Base-by-base conservation (phyloP, 345 rosid genomes). In the Murraya koenigii region DNA sequence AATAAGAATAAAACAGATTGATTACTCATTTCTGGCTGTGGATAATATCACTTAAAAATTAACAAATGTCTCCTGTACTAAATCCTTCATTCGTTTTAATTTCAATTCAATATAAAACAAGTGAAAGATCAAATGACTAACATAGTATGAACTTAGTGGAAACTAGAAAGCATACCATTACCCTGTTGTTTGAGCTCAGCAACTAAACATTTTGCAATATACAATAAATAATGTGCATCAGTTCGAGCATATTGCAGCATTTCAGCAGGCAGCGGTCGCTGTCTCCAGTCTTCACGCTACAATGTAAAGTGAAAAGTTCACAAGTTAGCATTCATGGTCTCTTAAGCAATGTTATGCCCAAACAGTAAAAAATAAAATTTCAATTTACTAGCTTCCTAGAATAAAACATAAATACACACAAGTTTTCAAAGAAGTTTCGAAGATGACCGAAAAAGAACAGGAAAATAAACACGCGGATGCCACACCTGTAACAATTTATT, bases 281-380 rank as follows among this genome's bases (percentile, higher is more conserved):
- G 98, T 87, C 99, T 96, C 98, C 99, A 94, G 80, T 96, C 99
- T 87, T 94, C 97, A 83, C 93, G 99, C 97, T 96, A 80, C 77
- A 81, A 65, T 68, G 62, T 55, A 78, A 72, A 7, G 61, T 71
- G 55, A 84, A 60, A 66, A 69, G 56, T 39, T 70, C 44, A 49
- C 63, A 38, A 70, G 63, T 67, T 66, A 44, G 59, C 62, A 80
- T n/a, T 5, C 25, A 44, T 32, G 4, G 26, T 44, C 39, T 56
- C 10, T 30, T 38, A 13, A 62, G 68, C 39, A 61, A 64, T 35
- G 35, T 61, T 60, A 70, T 33, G 66, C 59, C 74, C 30, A 41
- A 61, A 60, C 11, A 15, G 49, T 23, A 33, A 71, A 73, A 17
- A 44, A 55, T 32, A 33, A 6, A 41, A 20, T 25, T 61, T 30